Evolutionary conservation across 2,329 filamentous ascomycete genomes (phyloP).

Genomic region (Diaporthe citriasiana): DNA sequence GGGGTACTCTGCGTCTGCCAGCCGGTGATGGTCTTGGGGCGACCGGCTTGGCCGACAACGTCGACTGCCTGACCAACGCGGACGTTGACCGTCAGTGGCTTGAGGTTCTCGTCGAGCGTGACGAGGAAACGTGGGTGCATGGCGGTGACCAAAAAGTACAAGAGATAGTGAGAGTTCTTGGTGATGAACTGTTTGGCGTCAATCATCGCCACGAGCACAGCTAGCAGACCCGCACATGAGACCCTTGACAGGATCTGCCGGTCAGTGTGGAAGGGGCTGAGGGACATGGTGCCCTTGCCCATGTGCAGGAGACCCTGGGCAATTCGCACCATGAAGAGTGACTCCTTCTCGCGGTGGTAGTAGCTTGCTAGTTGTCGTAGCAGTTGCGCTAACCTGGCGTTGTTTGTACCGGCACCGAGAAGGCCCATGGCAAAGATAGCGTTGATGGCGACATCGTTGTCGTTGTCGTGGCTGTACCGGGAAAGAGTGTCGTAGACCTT

Average conservation of each 20-base stretch:
- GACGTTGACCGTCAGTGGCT: slow-evolving; percentile 95
- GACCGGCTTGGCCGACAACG: slow-evolving; percentile 95
- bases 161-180: slow-evolving; percentile 83
- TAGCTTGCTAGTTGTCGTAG: slow-evolving; percentile 96
- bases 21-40: slow-evolving; percentile 98
- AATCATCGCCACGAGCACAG: slow-evolving; percentile 93
- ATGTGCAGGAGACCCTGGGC: slow-evolving; percentile 98
- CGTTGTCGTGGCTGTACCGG: slow-evolving; percentile 97
- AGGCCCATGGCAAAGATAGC: slow-evolving; percentile 99
- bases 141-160: slow-evolving; percentile 96
- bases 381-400: slow-evolving; percentile 94
- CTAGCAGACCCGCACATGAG: slow-evolving; percentile 87
- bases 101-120: slow-evolving; percentile 93
- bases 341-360: slow-evolving; percentile 96
- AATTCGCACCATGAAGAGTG: slow-evolving; percentile 98
- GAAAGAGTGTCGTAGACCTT: slow-evolving; percentile 99
- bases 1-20: slow-evolving; percentile 99
- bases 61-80: slow-evolving; percentile 98
- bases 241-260: slow-evolving; percentile 95
- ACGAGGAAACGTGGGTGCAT: slow-evolving; percentile 98
- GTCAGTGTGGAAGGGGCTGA: slow-evolving; percentile 99
- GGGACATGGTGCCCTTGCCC: slow-evolving; percentile 96
- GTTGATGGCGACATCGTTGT: slow-evolving; percentile 97
- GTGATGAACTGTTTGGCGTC: slow-evolving; percentile 90
- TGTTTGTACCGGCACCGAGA: slow-evolving; percentile 96